Percentiles rank a stretch among this genome's conserved stretches.
Evolutionary conservation across 2,329 filamentous ascomycete species (phyloP).

Genomic region (Fusarium sarcochroum): DNA sequence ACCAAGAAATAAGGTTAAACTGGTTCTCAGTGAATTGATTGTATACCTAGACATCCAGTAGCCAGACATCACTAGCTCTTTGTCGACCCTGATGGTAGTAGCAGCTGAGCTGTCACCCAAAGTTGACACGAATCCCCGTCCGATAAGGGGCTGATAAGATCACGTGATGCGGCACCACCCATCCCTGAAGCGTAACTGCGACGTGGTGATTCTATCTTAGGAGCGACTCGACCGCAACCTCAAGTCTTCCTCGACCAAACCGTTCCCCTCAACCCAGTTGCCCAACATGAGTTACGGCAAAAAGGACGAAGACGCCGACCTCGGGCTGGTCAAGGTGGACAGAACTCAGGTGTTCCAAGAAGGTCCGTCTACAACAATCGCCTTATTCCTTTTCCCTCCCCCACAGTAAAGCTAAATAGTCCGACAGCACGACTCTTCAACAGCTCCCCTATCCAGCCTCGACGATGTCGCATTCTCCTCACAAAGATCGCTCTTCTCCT

Average conservation of each 20-base stretch:
- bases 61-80: too few species aligned
- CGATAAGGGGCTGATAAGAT: slow-evolving; percentile 49
- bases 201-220: slow-evolving; percentile 57
- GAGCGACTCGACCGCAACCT: slow-evolving; percentile 51
- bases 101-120: slow-evolving; percentile 16
- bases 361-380: slow-evolving; percentile 71
- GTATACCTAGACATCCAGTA: too few species aligned
- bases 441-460: slow-evolving; percentile 94
- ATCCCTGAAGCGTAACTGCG: slow-evolving; percentile 53
- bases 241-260: slow-evolving; percentile 53
- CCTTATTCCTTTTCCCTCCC: slow-evolving; percentile 48
- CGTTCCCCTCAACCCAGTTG: slow-evolving; percentile 52
- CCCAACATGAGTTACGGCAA: slow-evolving; percentile 95
- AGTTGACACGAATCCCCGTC: slow-evolving; percentile 48
- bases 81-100: neutral
- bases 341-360: slow-evolving; percentile 98
- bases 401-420: slow-evolving; percentile 54
- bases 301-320: slow-evolving; percentile 98
- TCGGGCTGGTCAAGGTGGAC: slow-evolving; percentile 95
- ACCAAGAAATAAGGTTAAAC: too few species aligned
- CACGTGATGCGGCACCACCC: slow-evolving; percentile 53
- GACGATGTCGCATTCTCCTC: slow-evolving; percentile 96
- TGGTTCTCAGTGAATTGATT: too few species aligned
- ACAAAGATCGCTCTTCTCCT: slow-evolving; percentile 97
- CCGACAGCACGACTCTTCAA: slow-evolving; percentile 93